Evolutionary conservation across 129 eudicot species (phyloP).

Genomic region (Artemisia annua): DNA sequence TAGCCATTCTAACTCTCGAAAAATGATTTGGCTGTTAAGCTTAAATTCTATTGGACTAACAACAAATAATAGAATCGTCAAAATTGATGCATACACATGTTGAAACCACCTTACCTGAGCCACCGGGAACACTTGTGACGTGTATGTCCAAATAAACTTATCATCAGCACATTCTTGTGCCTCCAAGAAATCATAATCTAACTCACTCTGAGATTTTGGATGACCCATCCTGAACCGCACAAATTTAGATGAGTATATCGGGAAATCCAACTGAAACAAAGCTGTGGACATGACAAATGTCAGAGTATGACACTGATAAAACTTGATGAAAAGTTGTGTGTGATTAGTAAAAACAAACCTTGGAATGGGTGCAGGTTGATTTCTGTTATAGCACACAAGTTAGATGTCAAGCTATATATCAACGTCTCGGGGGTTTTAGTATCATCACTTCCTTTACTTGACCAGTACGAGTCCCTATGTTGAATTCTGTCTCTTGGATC

Average conservation of each 20-base stretch:
- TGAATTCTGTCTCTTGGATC: conserved; percentile 51
- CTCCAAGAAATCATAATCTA: conserved; percentile 26
- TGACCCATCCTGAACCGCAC: conserved; percentile 76
- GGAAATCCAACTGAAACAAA: conserved; percentile 55
- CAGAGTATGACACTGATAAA: conserved; percentile 15
- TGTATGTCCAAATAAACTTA: conserved; percentile 71
- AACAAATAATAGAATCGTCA: too few species aligned
- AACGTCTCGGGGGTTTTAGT: conserved; percentile 74
- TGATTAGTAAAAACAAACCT: conserved; percentile 35
- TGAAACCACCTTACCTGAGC: conserved; percentile 46
- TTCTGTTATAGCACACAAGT: conserved; percentile 63
- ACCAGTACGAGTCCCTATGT: conserved; percentile 71
- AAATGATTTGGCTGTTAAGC: too few species aligned
- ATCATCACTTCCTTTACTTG: conserved; percentile 79
- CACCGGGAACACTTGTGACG: conserved; percentile 67
- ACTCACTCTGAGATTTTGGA: conserved; percentile 39
- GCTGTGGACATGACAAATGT: conserved; percentile 37
- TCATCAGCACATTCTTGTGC: conserved; percentile 50
- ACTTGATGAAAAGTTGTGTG: background rate
- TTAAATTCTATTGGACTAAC: too few species aligned
- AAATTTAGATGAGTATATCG: conserved; percentile 68
- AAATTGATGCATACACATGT: too few species aligned
- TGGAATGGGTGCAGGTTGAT: conserved; percentile 63
- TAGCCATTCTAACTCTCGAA: too few species aligned
- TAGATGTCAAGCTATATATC: conserved; percentile 49